phyloP scores from a whole-genome alignment of 208 protist genomes.

The Acanthamoeba royreba region DNA sequence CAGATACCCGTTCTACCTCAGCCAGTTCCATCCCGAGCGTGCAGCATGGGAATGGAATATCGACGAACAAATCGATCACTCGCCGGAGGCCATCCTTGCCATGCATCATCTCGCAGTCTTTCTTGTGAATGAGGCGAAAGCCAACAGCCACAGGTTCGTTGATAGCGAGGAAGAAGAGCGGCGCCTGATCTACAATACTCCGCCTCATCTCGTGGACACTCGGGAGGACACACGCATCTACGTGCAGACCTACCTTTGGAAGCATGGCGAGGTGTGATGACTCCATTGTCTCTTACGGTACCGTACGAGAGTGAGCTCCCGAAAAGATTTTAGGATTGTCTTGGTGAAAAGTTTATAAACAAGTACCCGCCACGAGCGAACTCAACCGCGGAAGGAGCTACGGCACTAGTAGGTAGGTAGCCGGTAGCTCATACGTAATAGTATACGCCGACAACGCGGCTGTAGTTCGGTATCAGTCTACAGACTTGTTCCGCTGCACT shows the following conservation, averaged over 20 bases:
- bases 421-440: too few species aligned
- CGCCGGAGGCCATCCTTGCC: constrained; percentile 45
- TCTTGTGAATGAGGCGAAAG: constrained; percentile 65
- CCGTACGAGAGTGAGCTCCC: too few species aligned
- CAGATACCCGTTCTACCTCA: constrained; percentile 67
- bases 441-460: too few species aligned
- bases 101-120: constrained; percentile 65
- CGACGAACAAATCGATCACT: constrained; percentile 69
- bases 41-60: constrained; percentile 60
- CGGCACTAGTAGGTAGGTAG: too few species aligned
- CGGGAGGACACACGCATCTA: background rate
- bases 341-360: too few species aligned
- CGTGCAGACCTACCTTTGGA: background rate
- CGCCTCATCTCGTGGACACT: background rate
- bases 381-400: too few species aligned
- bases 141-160: constrained; percentile 59
- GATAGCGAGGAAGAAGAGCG: background rate
- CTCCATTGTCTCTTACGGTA: too few species aligned
- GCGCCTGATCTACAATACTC: constrained; percentile 47
- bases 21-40: constrained; percentile 75
- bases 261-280: too few species aligned
- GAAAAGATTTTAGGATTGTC: too few species aligned
- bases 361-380: too few species aligned
- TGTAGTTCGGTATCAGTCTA: too few species aligned
- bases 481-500: too few species aligned